Conservation (phyloP, 1,284 basidiomycete genomes). For the Chalciporus sp. region DNA sequence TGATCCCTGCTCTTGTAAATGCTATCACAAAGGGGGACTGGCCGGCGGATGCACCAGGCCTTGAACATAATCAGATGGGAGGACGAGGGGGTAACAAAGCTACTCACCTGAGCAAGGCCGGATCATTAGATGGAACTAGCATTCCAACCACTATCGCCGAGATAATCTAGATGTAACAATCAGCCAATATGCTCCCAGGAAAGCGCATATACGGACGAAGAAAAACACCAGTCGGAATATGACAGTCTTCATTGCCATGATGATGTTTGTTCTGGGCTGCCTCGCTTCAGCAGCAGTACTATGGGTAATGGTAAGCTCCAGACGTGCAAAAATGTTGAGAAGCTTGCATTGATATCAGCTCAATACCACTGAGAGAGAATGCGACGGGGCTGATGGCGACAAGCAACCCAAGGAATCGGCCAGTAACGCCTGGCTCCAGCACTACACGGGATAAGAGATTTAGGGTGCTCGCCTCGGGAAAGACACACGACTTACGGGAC, state of each 20-base stretch:
- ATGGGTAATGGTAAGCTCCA: background rate
- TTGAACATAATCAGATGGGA: constrained; percentile 9
- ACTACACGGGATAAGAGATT: constrained; percentile 38
- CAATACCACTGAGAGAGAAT: constrained; percentile 85
- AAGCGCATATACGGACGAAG: constrained; percentile 48
- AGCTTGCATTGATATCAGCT: constrained; percentile 75
- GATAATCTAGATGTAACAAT: constrained; percentile 46
- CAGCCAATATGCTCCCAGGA: background rate
- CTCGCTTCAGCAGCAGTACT: constrained; percentile 75
- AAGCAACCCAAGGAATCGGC: constrained; percentile 63
- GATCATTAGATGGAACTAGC: constrained; percentile 75
- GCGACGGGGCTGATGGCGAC: constrained; percentile 75
- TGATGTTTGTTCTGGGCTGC: constrained; percentile 78
- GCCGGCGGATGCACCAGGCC: constrained; percentile 60
- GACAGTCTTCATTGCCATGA: constrained; percentile 78
- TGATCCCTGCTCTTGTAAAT: constrained; percentile 75
- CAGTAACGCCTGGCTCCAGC: constrained; percentile 40
- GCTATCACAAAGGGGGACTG: constrained; percentile 84
- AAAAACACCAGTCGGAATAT: constrained; percentile 81
- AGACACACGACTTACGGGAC: constrained; percentile 15
- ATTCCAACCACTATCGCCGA: constrained; percentile 81
- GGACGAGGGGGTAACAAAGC: constrained; percentile 5
- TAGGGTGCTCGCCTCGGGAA: constrained; percentile 39
- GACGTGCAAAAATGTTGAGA: background rate
- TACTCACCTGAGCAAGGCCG: constrained; percentile 50